Conservation (phyloP, 2,329 filamentous ascomycete species). For the Orbilia quercus region DNA sequence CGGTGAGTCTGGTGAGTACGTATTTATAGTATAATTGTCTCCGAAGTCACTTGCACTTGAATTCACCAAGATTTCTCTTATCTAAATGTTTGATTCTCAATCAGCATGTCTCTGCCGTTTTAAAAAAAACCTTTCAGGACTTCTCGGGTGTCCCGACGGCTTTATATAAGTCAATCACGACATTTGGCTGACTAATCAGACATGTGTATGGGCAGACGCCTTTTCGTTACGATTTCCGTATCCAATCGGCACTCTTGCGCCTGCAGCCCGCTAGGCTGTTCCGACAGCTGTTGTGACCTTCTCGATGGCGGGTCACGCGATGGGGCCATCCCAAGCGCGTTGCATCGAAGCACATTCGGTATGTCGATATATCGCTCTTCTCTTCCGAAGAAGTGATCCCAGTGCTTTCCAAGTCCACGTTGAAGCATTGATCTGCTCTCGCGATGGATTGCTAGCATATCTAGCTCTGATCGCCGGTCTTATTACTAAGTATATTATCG, state of each 20-base stretch:
- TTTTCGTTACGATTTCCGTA: conserved; percentile 29
- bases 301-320: conserved; percentile 44
- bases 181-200: conserved; percentile 15
- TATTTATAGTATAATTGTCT: too few relatives aligned
- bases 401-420: conserved; percentile 3
- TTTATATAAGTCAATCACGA: conserved; percentile 45
- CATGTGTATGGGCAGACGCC: background rate
- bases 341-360: conserved; percentile 15
- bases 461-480: conserved; percentile 21
- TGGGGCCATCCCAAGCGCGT: conserved; percentile 43
- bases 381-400: background rate
- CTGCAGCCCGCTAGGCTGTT: conserved; percentile 9
- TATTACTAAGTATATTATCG: too few relatives aligned
- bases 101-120: background rate
- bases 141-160: conserved; percentile 17
- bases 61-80: too few relatives aligned
- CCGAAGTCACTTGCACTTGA: too few relatives aligned
- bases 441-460: conserved; percentile 5
- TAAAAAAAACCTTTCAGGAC: background rate
- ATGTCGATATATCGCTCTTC: background rate
- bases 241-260: background rate
- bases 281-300: conserved; percentile 20
- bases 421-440: background rate
- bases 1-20: too few relatives aligned
- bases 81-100: conserved; percentile 2